A percentile compares a stretch with the other conserved stretches of the same genome.
Conservation (phyloP, 257 asterid species). For the Ajuga chamaepitys region DNA sequence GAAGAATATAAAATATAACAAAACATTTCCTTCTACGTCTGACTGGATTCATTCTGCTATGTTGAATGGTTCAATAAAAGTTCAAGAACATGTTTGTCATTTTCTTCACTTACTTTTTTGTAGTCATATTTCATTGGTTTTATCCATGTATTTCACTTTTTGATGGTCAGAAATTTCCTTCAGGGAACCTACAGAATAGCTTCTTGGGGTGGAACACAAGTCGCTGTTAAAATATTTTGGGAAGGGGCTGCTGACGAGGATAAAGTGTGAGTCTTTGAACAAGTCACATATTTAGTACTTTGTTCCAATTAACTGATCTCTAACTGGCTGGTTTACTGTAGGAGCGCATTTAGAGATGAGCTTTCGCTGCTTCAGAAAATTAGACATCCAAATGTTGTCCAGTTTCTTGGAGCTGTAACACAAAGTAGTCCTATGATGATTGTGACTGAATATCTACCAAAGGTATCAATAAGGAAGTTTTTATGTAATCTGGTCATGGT, state of each 20-base stretch:
- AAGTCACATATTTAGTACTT: not conserved
- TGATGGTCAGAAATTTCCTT: not conserved
- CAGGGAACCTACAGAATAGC: conserved; percentile 82
- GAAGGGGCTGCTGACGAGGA: conserved; percentile 77
- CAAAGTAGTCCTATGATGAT: conserved; percentile 99
- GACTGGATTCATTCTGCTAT: not conserved
- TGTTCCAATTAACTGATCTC: not conserved
- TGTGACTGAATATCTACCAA: conserved; percentile 88
- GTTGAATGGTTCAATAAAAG: not conserved
- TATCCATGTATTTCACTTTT: conserved; percentile 7
- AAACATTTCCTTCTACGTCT: not conserved
- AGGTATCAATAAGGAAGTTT: conserved; percentile 32
- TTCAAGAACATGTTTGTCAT: not conserved
- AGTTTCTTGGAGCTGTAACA: conserved; percentile 96
- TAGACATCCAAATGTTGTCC: conserved; percentile 92
- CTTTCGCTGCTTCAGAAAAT: conserved; percentile 79
- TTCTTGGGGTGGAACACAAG: conserved; percentile 88
- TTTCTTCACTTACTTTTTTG: not conserved
- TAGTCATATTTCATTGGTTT: not conserved
- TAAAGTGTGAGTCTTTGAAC: conserved; percentile 57
- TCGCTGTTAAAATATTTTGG: conserved; percentile 77
- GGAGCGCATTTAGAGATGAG: conserved; percentile 80
- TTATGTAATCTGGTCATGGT: not conserved
- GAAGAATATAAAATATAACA: no score
- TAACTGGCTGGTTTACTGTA: conserved; percentile 21